These are phyloP conservation scores for Vachellia pachyceras DNA, from an alignment of 306 rosid genomes.

Conservation along the genomic window DNA sequence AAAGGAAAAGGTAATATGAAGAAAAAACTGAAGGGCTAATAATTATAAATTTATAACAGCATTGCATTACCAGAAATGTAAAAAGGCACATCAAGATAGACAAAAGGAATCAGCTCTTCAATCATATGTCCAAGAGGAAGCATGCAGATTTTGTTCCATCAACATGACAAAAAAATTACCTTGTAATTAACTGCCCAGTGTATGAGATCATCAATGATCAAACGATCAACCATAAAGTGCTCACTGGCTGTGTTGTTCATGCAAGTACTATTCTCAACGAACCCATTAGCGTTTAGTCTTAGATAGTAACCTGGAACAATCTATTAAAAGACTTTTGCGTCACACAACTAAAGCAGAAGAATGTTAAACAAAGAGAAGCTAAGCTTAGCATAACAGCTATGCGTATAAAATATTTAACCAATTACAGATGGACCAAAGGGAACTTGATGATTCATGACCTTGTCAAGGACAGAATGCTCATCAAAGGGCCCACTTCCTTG, in stretches of 20 bases:
- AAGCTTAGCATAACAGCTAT: constrained; percentile 30
- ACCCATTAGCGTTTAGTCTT: constrained; percentile 89
- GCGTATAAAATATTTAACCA: constrained; percentile 26
- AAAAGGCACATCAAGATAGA: constrained; percentile 11
- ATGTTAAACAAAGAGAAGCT: constrained; percentile 35
- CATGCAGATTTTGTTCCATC: constrained; percentile 27
- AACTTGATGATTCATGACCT: constrained; percentile 55
- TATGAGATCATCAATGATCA: constrained; percentile 87
- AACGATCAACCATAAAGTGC: constrained; percentile 92
- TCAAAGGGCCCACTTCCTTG: constrained; percentile 84
- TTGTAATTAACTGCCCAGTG: constrained; percentile 93
- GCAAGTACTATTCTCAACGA: constrained; percentile 90
- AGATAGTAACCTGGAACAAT: constrained; percentile 99
- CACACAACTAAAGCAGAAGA: constrained; percentile 39
- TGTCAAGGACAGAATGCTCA: constrained; percentile 88
- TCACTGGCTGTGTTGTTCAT: constrained; percentile 95
- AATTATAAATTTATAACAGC: background rate
- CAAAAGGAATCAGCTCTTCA: constrained; percentile 26
- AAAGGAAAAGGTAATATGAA: background rate
- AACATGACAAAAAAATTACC: constrained; percentile 57
- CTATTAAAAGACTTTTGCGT: constrained; percentile 54
- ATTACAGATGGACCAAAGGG: constrained; percentile 26
- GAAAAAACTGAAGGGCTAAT: constrained; percentile 1
- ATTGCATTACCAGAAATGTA: constrained; percentile 12
- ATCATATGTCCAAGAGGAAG: constrained; percentile 29